These are phyloP conservation scores for Trichaptum fuscoviolaceum DNA, from an alignment of 768 basidiomycete species.

Conservation along the genomic window DNA sequence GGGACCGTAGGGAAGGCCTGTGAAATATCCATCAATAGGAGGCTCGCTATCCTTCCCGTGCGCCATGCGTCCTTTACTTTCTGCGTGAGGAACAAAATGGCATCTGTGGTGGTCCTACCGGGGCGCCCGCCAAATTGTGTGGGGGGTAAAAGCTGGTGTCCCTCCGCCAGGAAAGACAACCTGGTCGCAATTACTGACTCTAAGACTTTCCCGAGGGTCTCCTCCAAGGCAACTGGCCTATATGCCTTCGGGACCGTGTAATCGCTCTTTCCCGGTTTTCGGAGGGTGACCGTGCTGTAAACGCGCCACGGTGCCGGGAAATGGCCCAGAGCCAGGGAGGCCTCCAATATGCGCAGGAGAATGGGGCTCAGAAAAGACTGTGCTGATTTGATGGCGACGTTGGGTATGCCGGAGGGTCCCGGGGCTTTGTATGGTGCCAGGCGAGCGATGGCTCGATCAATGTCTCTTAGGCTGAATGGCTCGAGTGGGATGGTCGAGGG, in stretches of 20 bases:
- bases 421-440: conserved; percentile 7
- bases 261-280: conserved; percentile 35
- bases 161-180: conserved; percentile 22
- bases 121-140: conserved; percentile 35
- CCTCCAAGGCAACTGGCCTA: conserved; percentile 35
- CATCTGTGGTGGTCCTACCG: conserved; percentile 32
- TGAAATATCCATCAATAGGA: no score
- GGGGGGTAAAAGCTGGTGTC: conserved; percentile 25
- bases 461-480: not conserved
- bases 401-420: no score
- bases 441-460: not conserved
- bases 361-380: conserved; percentile 20
- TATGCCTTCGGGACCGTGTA: no score
- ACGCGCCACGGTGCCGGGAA: conserved; percentile 26
- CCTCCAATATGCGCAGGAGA: conserved; percentile 25
- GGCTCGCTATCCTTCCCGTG: no score
- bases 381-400: no score
- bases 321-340: conserved; percentile 21
- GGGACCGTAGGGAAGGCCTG: conserved; percentile 34
- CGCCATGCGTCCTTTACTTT: no score
- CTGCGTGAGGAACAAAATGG: no score
- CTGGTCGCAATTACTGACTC: conserved; percentile 19
- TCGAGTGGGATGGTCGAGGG: not conserved
- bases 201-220: conserved; percentile 27
- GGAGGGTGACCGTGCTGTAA: conserved; percentile 25